Conservation (phyloP, 805 yeast genomes). For the Wickerhamomyces hampshirensis region DNA sequence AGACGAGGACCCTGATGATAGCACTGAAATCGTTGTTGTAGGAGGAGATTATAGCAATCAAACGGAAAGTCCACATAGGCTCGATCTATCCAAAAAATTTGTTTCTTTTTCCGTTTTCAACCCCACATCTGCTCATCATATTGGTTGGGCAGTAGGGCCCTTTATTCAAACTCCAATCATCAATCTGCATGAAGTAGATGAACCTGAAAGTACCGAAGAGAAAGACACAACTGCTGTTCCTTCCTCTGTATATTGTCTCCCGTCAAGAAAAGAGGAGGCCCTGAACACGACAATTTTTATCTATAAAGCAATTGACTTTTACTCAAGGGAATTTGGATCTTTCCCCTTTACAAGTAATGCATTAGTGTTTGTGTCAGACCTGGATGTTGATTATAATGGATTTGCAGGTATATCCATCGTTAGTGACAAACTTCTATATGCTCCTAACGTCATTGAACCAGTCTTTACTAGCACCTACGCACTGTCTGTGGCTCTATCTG, state of each 20-base stretch:
- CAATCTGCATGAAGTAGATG: constrained; percentile 35
- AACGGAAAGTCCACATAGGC: constrained; percentile 70
- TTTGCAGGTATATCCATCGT: constrained; percentile 73
- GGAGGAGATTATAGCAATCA: constrained; percentile 66
- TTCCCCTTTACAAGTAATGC: constrained; percentile 85
- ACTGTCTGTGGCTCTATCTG: constrained; percentile 66
- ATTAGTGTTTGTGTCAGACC: constrained; percentile 63
- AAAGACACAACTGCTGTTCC: constrained; percentile 41
- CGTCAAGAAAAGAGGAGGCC: constrained; percentile 52
- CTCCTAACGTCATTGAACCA: constrained; percentile 74
- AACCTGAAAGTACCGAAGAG: constrained; percentile 26
- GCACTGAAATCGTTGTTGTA: constrained; percentile 54
- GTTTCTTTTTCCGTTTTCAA: constrained; percentile 69
- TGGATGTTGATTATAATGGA: constrained; percentile 45
- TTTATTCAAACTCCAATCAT: constrained; percentile 61
- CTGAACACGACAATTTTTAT: constrained; percentile 72
- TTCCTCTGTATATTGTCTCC: constrained; percentile 57
- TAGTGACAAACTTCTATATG: constrained; percentile 60
- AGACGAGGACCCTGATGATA: constrained; percentile 27
- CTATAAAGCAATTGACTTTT: constrained; percentile 75
- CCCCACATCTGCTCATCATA: constrained; percentile 89
- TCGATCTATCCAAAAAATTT: constrained; percentile 68
- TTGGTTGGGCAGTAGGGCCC: constrained; percentile 93
- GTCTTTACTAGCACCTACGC: constrained; percentile 63
- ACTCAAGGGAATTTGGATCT: constrained; percentile 84